Percentiles rank a stretch among this genome's conserved stretches.
Evolutionary conservation across 345 rosid genomes (phyloP).

Genomic region (Salix koriyanagi): DNA sequence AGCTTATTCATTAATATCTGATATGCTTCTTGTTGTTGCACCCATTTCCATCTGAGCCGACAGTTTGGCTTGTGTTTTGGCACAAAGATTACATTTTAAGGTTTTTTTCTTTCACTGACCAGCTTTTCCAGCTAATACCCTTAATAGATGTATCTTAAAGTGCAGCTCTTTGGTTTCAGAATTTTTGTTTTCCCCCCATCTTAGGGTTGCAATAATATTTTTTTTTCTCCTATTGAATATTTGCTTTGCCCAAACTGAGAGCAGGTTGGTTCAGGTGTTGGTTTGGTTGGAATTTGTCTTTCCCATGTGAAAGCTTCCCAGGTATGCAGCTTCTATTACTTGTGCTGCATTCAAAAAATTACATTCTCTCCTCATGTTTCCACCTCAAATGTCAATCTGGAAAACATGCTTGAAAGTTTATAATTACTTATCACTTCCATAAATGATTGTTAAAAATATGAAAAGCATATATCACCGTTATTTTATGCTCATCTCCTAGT

Average conservation of each 20-base stretch:
- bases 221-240: not conserved
- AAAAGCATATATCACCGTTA: too few relatives aligned
- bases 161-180: not conserved
- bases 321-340: constrained; percentile 34
- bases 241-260: not conserved
- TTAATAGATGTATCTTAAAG: not conserved
- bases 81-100: not conserved
- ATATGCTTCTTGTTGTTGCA: not conserved
- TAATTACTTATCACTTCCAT: not conserved
- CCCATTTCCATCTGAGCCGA: not conserved
- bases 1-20: not conserved
- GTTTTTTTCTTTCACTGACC: not conserved
- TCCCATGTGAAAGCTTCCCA: constrained; percentile 68
- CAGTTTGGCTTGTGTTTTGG: not conserved
- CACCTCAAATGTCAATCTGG: not conserved
- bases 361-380: not conserved
- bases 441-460: not conserved
- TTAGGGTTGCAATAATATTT: not conserved
- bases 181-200: not conserved
- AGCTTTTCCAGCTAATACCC: not conserved
- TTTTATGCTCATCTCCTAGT: not conserved
- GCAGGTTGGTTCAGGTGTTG: constrained; percentile 94
- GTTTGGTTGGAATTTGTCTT: constrained; percentile 77
- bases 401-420: not conserved
- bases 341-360: not conserved